Evolutionary conservation across 148 eudicot genomes (phyloP), one percentile per base, ranked within the genome.

Genomic region (Heliamphora exappendiculata): DNA sequence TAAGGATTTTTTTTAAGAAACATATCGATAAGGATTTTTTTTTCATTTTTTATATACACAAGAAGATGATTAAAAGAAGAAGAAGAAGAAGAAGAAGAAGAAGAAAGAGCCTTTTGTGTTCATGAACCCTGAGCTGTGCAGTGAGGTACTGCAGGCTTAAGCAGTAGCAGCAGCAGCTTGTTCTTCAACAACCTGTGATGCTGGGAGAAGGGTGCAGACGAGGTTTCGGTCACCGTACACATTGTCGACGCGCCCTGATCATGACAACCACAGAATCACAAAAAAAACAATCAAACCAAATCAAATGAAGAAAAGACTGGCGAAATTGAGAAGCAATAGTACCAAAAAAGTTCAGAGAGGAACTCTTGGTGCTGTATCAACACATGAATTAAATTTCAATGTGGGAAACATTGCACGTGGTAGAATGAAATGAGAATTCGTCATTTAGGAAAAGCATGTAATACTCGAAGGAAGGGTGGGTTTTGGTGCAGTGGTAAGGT

Each of bases 181-280:
- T 81, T 91, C 91, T 88, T 94, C 97, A 3, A 76, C 94, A 42
- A 81, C 87, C 78, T 91, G 92, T 70, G 93, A 81, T 41, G 87
- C 88, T 1, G 96, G 86, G 14, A 82, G 98, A 76, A 95, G 96
- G 55, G 97, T 92, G 89, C 98, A 95, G 81, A 89, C 49, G 76
- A 95, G 91, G 90, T 95, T 95, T 63, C 98, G 90, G 78, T 95
- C 98, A 24, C 98, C 98, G 45, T 95, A 95, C 62, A 95, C 98
- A 70, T 95, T 95, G 87, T 95, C 96, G 5, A 95, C 92, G 59
- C 97, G 97, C 16, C 87, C 98, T 95, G 87, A 74, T 71, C 31
- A 42, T 5, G 65, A 57, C 8, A 73, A 26, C 19, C 75, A 59
- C 65, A 19, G 31, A 8, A 42, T 11, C 68, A 37, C 36, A 67